Evolutionary conservation across 495 filamentous ascomycete genomes (phyloP), one percentile per base, ranked within the genome.

Genomic region (Penicillium subrubescens): DNA sequence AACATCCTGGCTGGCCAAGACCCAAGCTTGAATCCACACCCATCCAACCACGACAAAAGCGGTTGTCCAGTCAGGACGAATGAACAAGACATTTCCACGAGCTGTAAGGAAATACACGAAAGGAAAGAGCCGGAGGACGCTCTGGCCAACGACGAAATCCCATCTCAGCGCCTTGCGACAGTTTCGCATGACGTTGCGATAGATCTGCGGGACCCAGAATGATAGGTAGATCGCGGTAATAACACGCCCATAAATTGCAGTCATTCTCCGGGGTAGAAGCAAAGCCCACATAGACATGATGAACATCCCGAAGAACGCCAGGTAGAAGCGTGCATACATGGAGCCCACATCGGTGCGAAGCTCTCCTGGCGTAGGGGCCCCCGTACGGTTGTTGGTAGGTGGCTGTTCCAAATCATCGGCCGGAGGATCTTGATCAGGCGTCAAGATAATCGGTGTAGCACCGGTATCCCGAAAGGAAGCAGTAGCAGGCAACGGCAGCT

Each of bases 11-110:
- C 85, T 88, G 2, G 80, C 84, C 15, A 99, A 78, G 14, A 90
- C 72, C 78, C 91, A 88, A 37, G 94, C 85, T 74, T 99, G 95
- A n/a, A 92, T 59, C 92, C 94, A 96, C n/a, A 97, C 78, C 95
- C 94, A 99, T 19, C 83, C 89, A 8, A 81, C 81, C 54, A 97
- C 82, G 3, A 84, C 74, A 27, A 81, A 69, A 39, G 93, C 87
- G 5, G 86, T 84, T 27, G 74, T 83, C 62, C 77, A 78, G 68
- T 97, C 90, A 0, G 86, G 83, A 27, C 89, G 86, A n/a, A 90
- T 84, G 65, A 92, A 92, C 8, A 96, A 76, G 17, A 97, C 86
- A 66, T 98, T 99, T 44, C 86, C 85, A 31, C 79, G 71, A 44
- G 85, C 82, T 10, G 88, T 85, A 59, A 92, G 92, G 67, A 97